Percentiles rank a stretch among this genome's conserved stretches.
These are phyloP conservation scores for Pleurotus eryngii DNA, from an alignment of 768 basidiomycete genomes.

Conservation along the genomic window DNA sequence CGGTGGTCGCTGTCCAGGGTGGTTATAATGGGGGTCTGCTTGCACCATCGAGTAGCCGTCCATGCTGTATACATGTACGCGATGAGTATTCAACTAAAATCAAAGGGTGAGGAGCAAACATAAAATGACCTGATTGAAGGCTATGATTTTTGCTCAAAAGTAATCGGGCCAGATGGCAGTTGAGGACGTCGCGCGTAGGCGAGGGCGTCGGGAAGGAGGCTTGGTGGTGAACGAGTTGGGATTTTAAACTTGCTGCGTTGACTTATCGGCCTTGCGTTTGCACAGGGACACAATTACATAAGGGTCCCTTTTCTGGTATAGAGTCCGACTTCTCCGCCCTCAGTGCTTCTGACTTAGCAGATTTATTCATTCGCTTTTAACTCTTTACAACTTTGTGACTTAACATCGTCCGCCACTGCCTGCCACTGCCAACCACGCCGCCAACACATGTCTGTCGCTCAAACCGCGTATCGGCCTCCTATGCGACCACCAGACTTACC, in stretches of 20 bases:
- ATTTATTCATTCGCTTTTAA: not conserved
- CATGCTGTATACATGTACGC: not conserved
- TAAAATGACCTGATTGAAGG: conserved; percentile 1
- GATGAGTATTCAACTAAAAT: not conserved
- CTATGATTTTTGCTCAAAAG: not conserved
- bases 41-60: conserved; percentile 13
- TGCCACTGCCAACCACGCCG: not conserved
- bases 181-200: conserved; percentile 1
- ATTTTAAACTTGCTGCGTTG: conserved; percentile 7
- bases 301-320: conserved; percentile 1
- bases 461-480: not conserved
- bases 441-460: conserved; percentile 1
- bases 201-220: conserved; percentile 4
- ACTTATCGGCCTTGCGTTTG: conserved; percentile 8
- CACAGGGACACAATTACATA: conserved; percentile 3
- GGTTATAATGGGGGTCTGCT: conserved; percentile 6
- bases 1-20: conserved; percentile 13
- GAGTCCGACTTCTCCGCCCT: conserved; percentile 7
- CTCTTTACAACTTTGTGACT: not conserved
- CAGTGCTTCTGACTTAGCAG: conserved; percentile 2
- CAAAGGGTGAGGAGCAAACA: not conserved
- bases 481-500: not conserved
- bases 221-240: not conserved
- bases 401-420: not conserved
- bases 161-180: not conserved